Base-by-base conservation (phyloP, 2,329 filamentous ascomycete genomes). In the Calonectria naviculata region DNA sequence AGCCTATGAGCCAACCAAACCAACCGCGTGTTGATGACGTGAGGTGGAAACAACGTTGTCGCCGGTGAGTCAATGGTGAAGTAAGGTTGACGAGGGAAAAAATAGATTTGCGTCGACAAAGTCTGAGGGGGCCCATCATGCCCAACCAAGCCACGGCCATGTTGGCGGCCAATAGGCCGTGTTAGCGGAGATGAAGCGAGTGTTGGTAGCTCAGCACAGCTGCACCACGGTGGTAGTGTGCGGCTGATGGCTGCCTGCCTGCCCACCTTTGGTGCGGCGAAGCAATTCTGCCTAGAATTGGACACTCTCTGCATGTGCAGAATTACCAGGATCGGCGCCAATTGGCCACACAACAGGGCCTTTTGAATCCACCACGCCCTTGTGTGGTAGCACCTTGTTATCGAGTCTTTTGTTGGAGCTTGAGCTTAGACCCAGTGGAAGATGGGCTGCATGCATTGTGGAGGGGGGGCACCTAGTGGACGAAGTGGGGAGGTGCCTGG, bases 221-320 rank as follows among this genome's bases (percentile, higher is more conserved):
- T 42, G 26, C 29, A 49, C 24, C 29, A 61, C 13, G n/a, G 42
- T 26, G 17, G 42, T n/a, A 61, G 54, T 67, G 52, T 67, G 65
- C 65, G 65, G 65, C 65, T 61, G 65, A 67, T 13, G 36, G 54
- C 44, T 67, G 65, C 65, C 65, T 67, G 64, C 34, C n/a, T n/a
- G 38, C 46, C 46, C 28, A 26, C 49, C 49, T 13, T 21, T 6
- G 29, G 12, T 34, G 52, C 52, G 34, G 46, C 36, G 61, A n/a
- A 34, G 62, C 62, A 21, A 52, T 24, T 67, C 65, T 67, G 65
- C 65, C 65, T 62, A 26, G 65, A 61, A 58, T 38, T n/a, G 4
- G n/a, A 46, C n/a, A 9, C 42, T 46, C 10, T 24, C n/a, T 58
- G 31, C 19, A 17, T 9, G 28, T 21, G 17, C n/a, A 41, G 19